Evolutionary conservation across 2,329 filamentous ascomycete genomes (phyloP).

Genomic region (Verticillium nubilum): DNA sequence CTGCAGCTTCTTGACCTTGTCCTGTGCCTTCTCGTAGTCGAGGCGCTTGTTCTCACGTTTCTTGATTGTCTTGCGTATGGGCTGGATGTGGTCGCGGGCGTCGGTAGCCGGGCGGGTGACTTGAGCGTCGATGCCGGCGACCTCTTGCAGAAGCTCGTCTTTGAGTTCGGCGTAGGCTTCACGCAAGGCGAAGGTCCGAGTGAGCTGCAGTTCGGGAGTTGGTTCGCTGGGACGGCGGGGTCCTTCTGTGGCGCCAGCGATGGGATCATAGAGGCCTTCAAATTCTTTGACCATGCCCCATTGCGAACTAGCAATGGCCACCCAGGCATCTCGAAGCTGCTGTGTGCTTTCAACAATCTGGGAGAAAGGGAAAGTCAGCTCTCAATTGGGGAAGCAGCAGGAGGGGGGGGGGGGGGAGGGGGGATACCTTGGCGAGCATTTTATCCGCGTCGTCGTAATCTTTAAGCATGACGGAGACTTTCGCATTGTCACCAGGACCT

Average conservation of each 20-base stretch:
- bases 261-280: slow-evolving; percentile 70
- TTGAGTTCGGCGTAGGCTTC: slow-evolving; percentile 66
- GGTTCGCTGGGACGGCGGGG: slow-evolving; percentile 47
- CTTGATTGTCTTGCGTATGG: slow-evolving; percentile 77
- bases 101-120: slow-evolving; percentile 66
- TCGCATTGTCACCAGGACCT: slow-evolving; percentile 67
- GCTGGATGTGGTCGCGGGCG: slow-evolving; percentile 62
- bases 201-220: slow-evolving; percentile 58
- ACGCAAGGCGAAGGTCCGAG: slow-evolving; percentile 59
- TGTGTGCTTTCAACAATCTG: slow-evolving; percentile 73
- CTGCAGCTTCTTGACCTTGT: slow-evolving; percentile 61
- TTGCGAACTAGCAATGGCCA: slow-evolving; percentile 64
- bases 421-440: slow-evolving; percentile 62
- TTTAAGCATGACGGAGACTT: slow-evolving; percentile 67
- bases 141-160: slow-evolving; percentile 64
- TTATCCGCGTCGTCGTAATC: slow-evolving; percentile 79
- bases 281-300: slow-evolving; percentile 62
- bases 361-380: neutral
- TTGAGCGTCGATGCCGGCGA: slow-evolving; percentile 63
- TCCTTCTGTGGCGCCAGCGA: slow-evolving; percentile 59
- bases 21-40: slow-evolving; percentile 75
- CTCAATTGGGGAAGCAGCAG: slow-evolving; percentile 5
- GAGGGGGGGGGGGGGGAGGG: slow-evolving; percentile 2
- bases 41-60: slow-evolving; percentile 77
- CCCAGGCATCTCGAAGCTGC: slow-evolving; percentile 75